A percentile compares a stretch with the other conserved stretches of the same genome.
phyloP scores from a whole-genome alignment of 2,329 filamentous ascomycete genomes.

The Amauroascus verrucosus region DNA sequence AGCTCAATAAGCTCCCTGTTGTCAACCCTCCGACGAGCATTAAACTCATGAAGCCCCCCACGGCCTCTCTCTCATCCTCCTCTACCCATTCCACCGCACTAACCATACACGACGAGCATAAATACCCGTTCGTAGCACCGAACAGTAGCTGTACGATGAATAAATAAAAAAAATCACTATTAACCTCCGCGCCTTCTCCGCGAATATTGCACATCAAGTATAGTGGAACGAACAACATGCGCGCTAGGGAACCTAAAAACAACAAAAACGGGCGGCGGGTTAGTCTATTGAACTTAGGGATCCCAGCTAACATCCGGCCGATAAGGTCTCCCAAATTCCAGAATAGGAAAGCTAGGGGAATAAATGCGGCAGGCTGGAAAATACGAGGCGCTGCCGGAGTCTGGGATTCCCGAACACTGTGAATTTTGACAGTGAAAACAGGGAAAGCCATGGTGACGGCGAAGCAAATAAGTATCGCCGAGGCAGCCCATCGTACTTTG shows the following conservation, averaged over 20 bases:
- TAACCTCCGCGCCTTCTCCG: slow-evolving; percentile 60
- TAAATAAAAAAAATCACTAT: slow-evolving; percentile 82
- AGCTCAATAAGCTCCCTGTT: slow-evolving; percentile 80
- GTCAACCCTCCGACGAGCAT: slow-evolving; percentile 78
- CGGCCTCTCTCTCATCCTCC: slow-evolving; percentile 71
- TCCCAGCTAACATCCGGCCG: slow-evolving; percentile 59
- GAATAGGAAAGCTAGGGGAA: slow-evolving; percentile 79
- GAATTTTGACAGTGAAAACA: slow-evolving; percentile 68
- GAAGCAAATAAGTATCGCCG: slow-evolving; percentile 73
- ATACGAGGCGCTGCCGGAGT: slow-evolving; percentile 48
- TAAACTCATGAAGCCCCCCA: slow-evolving; percentile 87
- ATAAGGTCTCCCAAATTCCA: slow-evolving; percentile 86
- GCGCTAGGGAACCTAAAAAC: slow-evolving; percentile 55
- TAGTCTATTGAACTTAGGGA: slow-evolving; percentile 45
- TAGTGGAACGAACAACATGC: slow-evolving; percentile 65
- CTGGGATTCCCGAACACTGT: slow-evolving; percentile 37
- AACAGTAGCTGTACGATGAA: slow-evolving; percentile 72
- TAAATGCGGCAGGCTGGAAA: slow-evolving; percentile 61
- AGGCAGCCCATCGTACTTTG: slow-evolving; percentile 69
- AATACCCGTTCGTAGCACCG: slow-evolving; percentile 75
- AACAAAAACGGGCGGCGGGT: slow-evolving; percentile 55
- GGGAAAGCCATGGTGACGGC: slow-evolving; percentile 86
- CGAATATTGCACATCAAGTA: slow-evolving; percentile 85
- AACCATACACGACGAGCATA: slow-evolving; percentile 88
- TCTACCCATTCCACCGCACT: slow-evolving; percentile 71